Base-by-base conservation (phyloP, 1,284 basidiomycete species). In the Ustilago bromivora region DNA sequence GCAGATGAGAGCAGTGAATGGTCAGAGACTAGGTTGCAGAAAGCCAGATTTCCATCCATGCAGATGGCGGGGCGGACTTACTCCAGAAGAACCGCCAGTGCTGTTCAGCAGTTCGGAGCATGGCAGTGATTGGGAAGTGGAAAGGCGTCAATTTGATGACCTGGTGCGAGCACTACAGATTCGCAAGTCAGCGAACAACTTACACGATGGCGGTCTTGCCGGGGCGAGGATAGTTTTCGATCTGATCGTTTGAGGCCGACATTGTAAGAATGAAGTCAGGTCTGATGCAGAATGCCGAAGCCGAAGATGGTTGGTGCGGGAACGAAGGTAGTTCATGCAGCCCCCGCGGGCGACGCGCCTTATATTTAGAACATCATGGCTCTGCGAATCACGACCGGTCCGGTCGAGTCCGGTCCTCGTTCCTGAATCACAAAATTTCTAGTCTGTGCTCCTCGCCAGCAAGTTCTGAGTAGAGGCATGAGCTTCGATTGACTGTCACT, bases 151-250 rank as follows among this genome's bases (percentile, higher is more conserved):
- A 46, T 19, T 23, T 38, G 23, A 17, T 46, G 4, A 17, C 6
- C 4, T 35, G 23, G 23, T 28, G 23, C 23, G 23, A 28, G 23
- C 23, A 28, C 34, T 28, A 9, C 49, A 8, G 15, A 19, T 3
- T 12, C 17, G 34, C 57, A 31, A 6, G 34, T 19, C 8, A 1
- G 34, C 3, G 36, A 38, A 35, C 15, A 17, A 53, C 78, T 79
- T 55, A 80, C 77, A 80, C 72, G 38, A 80, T 80, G 41, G 78
- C 78, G 5, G 78, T 80, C 72, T 80, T 80, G 34, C 77, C 77
- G 11, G 66, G 57, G 1, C 67, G 73, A 43, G 78, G 78, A 49
- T 41, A 80, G 66, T 53, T 66, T 1, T 74, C 76, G 55, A 68
- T 61, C 15, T 71, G 65, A n/a, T 75, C 72, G 7, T 46, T n/a